A percentile compares a stretch with the other conserved stretches of the same genome.
Evolutionary conservation across 1,284 basidiomycete genomes (phyloP).

Genomic region (Afroboletus lepidellus): DNA sequence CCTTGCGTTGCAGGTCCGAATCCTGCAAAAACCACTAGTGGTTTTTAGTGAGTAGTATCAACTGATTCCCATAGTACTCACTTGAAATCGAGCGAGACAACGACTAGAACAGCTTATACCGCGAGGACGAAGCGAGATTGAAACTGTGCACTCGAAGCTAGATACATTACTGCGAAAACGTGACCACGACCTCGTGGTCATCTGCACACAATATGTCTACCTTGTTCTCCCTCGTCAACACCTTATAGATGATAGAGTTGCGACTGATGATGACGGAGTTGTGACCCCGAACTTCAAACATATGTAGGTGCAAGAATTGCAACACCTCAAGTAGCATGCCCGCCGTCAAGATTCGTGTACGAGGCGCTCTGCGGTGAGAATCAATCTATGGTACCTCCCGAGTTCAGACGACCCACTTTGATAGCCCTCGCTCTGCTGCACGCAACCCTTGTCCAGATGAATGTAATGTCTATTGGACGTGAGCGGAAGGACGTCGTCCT

Average conservation of each 20-base stretch:
- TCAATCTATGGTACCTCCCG: neutral
- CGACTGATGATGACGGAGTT: conserved; percentile 71
- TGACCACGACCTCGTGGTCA: conserved; percentile 51
- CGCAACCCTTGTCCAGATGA: conserved; percentile 64
- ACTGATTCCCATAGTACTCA: too few relatives aligned
- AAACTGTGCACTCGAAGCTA: too few relatives aligned
- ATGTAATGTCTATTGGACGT: conserved; percentile 69
- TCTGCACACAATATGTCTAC: conserved; percentile 55
- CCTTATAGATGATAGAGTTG: conserved; percentile 54
- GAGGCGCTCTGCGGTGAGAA: conserved; percentile 41
- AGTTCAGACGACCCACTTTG: conserved; percentile 47
- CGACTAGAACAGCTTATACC: too few relatives aligned
- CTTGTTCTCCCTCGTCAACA: conserved; percentile 41
- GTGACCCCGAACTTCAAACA: conserved; percentile 73
- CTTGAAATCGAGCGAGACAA: too few relatives aligned
- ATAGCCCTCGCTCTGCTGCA: conserved; percentile 67
- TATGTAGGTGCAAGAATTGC: conserved; percentile 42
- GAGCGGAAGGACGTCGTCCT: conserved; percentile 32
- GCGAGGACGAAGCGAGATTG: too few relatives aligned
- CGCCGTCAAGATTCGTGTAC: conserved; percentile 83
- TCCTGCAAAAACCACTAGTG: too few relatives aligned
- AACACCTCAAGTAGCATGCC: conserved; percentile 71
- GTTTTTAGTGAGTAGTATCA: too few relatives aligned
- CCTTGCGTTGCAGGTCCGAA: too few relatives aligned
- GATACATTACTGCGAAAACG: too few relatives aligned